Conservation (phyloP, 2,329 filamentous ascomycete species). For the Alternaria atra region DNA sequence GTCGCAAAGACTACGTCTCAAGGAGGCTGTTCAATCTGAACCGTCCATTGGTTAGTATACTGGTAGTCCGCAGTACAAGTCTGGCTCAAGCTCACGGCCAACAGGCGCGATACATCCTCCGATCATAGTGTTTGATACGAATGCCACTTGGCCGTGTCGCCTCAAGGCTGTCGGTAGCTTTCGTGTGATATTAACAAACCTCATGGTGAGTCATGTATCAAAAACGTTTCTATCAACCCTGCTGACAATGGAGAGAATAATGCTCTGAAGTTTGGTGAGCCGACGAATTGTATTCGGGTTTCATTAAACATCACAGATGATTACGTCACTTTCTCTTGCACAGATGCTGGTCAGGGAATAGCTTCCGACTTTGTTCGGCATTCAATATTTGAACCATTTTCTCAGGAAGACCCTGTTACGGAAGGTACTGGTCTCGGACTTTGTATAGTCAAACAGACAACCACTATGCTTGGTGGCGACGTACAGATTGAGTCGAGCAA, state of each 20-base stretch:
- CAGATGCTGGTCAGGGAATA: constrained; percentile 10
- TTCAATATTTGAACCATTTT: constrained; percentile 14
- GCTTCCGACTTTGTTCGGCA: constrained; percentile 9
- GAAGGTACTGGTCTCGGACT: constrained; percentile 16
- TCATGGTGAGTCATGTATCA: constrained; percentile 1
- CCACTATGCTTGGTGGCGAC: constrained; percentile 5
- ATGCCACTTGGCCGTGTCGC: constrained; percentile 1
- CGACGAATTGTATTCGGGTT: constrained; percentile 9
- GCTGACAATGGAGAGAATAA: constrained; percentile 7
- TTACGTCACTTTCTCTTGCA: not conserved
- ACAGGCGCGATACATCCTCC: not conserved
- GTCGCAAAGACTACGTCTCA: constrained; percentile 3
- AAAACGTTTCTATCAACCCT: no score
- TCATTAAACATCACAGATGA: not conserved
- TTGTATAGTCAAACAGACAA: constrained; percentile 14
- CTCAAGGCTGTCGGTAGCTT: constrained; percentile 13
- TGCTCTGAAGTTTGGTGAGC: constrained; percentile 10
- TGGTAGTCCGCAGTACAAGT: not conserved
- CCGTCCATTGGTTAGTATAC: not conserved
- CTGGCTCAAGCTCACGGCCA: not conserved
- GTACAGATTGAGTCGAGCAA: constrained; percentile 9
- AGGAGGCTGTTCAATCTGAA: constrained; percentile 8
- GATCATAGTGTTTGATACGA: constrained; percentile 10
- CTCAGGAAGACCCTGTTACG: constrained; percentile 9
- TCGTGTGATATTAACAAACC: constrained; percentile 9